Conservation (phyloP, 768 basidiomycete species). For the Termitomyces sp. region DNA sequence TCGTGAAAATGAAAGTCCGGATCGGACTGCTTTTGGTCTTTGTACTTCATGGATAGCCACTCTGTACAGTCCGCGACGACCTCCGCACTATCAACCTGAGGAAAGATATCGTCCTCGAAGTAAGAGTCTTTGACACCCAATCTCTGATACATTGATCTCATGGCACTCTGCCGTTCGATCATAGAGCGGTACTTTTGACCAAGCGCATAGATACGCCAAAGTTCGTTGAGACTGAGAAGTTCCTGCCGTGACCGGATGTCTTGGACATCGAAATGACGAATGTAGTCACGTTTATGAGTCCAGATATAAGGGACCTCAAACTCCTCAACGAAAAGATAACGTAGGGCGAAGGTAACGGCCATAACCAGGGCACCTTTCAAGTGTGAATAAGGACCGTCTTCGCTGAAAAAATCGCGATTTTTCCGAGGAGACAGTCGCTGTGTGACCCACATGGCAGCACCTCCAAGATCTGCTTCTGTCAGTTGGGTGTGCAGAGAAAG, state of each 20-base stretch:
- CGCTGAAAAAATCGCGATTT: constrained; percentile 66
- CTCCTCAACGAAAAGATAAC: constrained; percentile 80
- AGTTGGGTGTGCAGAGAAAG: constrained; percentile 58
- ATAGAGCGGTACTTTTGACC: constrained; percentile 90
- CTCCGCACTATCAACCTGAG: constrained; percentile 76
- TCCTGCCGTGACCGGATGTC: constrained; percentile 60
- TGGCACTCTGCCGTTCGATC: constrained; percentile 60
- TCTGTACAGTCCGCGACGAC: constrained; percentile 87
- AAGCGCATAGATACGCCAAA: constrained; percentile 89
- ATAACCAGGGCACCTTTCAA: constrained; percentile 66
- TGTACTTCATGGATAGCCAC: constrained; percentile 86
- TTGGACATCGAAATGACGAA: constrained; percentile 71
- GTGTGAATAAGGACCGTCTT: constrained; percentile 51
- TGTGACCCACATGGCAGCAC: constrained; percentile 87
- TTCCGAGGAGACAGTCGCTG: constrained; percentile 69
- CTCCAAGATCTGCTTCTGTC: constrained; percentile 67
- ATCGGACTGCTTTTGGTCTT: constrained; percentile 60
- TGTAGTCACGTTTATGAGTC: constrained; percentile 89
- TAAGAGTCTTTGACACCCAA: constrained; percentile 70
- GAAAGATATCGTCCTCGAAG: constrained; percentile 64
- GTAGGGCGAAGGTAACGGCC: constrained; percentile 75
- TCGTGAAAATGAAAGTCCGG: constrained; percentile 67
- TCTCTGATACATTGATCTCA: constrained; percentile 61
- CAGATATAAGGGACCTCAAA: constrained; percentile 96
- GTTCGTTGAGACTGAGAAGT: constrained; percentile 70